Evolutionary conservation across 139 green algal genomes (phyloP), one percentile per base, ranked within the genome.

Genomic region (Micromonas commoda): DNA sequence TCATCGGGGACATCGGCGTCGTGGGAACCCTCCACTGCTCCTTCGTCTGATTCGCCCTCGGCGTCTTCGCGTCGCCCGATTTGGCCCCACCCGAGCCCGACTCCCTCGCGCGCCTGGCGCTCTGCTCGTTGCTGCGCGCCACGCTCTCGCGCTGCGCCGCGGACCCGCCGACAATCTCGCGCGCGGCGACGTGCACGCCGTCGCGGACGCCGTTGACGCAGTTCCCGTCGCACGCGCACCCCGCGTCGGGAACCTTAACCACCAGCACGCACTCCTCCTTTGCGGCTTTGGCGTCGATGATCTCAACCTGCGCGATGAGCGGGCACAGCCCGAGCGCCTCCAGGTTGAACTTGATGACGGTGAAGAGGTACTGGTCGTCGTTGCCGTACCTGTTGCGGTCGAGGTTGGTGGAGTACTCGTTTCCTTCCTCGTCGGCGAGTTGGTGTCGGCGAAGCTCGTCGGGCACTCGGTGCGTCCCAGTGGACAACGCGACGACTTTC

Each of bases 331-430:
- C 88, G 66, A 98, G 85, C 81, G 87, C 91, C 67, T 96, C 90
- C 72, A 98, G 82, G 81, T 97, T 90, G 81, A 92, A 96, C 45
- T 87, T 85, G 65, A 77, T 79, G 61, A 80, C 73, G 6, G 93
- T 97, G 85, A 92, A 92, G 2, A 98, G 87, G 83, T 98, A 98
- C 77, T 97, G 90, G 84, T 97, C 89, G 71, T 98, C 93, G 23
- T 84, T 90, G 72, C 93, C 93, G 73, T 98, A 98, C 31, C 93
- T 78, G 86, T 98, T 98, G 67, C 93, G 85, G 86, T 98, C 93
- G 45, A 98, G 80, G 87, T 97, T 97, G 20, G 93, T 97, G 57
- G 85, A 91, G 86, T 97, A 98, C 77, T 96, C 88, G 16, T 89
- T 88, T 2, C 87, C 87, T 54, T 89, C 82, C 29, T 83, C 87